Evolutionary conservation across 352 stramenopile species (phyloP).

Genomic region (Phytophthora tentaculata): DNA sequence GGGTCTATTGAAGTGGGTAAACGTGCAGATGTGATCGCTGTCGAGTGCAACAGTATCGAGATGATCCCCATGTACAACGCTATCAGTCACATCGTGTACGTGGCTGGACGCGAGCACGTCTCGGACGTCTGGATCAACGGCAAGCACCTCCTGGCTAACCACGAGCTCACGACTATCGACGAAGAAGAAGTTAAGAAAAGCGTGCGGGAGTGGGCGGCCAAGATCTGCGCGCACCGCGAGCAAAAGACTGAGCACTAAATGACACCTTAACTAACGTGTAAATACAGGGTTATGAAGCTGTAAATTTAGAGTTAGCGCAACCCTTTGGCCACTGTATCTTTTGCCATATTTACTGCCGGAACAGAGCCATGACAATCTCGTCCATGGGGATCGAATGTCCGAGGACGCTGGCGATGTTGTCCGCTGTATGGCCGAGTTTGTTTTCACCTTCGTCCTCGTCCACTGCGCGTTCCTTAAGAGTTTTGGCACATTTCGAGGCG

Average conservation of each 20-base stretch:
- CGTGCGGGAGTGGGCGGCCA: slow-evolving; percentile 62
- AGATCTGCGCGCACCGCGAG: slow-evolving; percentile 66
- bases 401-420: slow-evolving; percentile 1
- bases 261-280: neutral
- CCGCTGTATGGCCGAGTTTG: neutral
- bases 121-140: slow-evolving; percentile 92
- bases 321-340: no score
- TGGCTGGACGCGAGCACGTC: slow-evolving; percentile 82
- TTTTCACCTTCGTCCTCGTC: neutral
- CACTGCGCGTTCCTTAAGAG: slow-evolving; percentile 15
- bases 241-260: slow-evolving; percentile 38
- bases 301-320: neutral
- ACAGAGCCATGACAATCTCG: neutral
- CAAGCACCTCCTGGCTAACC: slow-evolving; percentile 74
- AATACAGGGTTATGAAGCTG: slow-evolving; percentile 6
- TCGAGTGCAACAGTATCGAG: slow-evolving; percentile 83
- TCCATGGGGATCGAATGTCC: slow-evolving; percentile 23
- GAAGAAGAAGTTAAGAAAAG: slow-evolving; percentile 64
- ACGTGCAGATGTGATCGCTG: slow-evolving; percentile 82
- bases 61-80: slow-evolving; percentile 91
- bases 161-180: slow-evolving; percentile 79
- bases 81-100: slow-evolving; percentile 89
- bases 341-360: neutral
- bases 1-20: slow-evolving; percentile 89
- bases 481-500: slow-evolving; percentile 2